Evolutionary conservation across 192 early-diverging fungal genomes (phyloP).

Genomic region (Mortierella claussenii): DNA sequence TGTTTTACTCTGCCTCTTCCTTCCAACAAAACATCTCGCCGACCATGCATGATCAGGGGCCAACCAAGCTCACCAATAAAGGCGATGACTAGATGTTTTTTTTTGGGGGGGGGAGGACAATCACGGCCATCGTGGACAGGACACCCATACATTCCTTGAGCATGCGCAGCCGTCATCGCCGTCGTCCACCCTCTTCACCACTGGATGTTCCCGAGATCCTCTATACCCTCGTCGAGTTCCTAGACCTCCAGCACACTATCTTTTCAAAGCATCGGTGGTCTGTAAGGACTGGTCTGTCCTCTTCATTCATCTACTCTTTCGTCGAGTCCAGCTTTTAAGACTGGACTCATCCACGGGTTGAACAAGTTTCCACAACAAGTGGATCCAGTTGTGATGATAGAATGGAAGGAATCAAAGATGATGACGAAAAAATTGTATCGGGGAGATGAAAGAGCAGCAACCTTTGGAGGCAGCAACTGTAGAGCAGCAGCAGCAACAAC

Average conservation of each 20-base stretch:
- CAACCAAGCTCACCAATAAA: too few species aligned
- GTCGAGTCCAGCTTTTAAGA: conserved; percentile 4
- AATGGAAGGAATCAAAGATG: conserved; percentile 5
- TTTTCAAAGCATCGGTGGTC: conserved; percentile 8
- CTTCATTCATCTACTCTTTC: conserved; percentile 13
- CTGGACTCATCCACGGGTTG: conserved; percentile 4
- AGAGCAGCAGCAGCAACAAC: not conserved
- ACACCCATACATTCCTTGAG: too few species aligned
- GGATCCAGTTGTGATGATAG: conserved; percentile 4
- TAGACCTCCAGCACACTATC: conserved; percentile 1
- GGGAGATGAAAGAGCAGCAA: not conserved
- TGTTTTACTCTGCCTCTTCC: too few species aligned
- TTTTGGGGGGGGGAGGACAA: too few species aligned
- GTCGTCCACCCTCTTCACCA: not conserved
- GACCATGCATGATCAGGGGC: too few species aligned
- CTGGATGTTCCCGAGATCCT: conserved; percentile 24
- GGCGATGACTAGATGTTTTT: too few species aligned
- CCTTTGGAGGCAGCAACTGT: not conserved
- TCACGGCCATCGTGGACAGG: too few species aligned
- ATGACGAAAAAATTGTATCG: not conserved
- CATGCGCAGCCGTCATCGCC: not conserved
- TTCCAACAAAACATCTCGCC: too few species aligned
- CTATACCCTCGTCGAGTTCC: conserved; percentile 14
- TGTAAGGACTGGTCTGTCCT: conserved; percentile 11
- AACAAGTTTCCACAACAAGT: not conserved